Conservation (phyloP, 495 filamentous ascomycete species). For the Xylaria intraflava region DNA sequence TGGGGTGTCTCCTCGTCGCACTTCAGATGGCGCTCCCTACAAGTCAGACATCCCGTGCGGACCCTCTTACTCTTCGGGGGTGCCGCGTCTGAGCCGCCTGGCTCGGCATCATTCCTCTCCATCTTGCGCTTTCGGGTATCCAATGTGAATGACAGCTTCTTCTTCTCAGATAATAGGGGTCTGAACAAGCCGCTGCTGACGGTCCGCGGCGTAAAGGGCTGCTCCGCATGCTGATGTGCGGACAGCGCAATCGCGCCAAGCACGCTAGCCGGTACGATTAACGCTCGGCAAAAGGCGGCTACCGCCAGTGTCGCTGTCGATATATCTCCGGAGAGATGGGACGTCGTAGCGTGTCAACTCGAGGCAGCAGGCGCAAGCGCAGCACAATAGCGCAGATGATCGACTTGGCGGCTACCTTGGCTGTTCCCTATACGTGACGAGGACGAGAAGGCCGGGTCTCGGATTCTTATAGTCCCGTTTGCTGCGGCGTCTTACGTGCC, state of each 20-base stretch:
- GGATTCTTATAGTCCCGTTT: neutral
- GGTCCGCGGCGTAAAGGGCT: conserved; percentile 29
- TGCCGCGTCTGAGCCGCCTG: conserved; percentile 23
- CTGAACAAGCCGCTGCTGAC: conserved; percentile 25
- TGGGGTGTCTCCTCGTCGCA: conserved; percentile 74
- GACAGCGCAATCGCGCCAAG: conserved; percentile 24
- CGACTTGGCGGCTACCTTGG: neutral
- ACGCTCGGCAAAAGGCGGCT: conserved; percentile 21
- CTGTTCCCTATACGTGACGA: neutral
- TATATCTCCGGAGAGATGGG: conserved; percentile 11
- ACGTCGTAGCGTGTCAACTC: neutral
- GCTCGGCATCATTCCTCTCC: conserved; percentile 19
- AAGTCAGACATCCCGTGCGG: conserved; percentile 72
- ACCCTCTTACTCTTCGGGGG: conserved; percentile 59
- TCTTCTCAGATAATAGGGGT: conserved; percentile 23
- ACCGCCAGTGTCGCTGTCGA: conserved; percentile 27
- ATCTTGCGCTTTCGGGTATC: conserved; percentile 19
- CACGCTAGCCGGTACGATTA: conserved; percentile 30
- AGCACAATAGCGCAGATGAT: neutral
- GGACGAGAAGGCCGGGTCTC: neutral
- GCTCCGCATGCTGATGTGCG: conserved; percentile 23
- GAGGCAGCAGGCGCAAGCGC: neutral
- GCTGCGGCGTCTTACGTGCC: neutral
- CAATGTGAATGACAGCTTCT: conserved; percentile 12
- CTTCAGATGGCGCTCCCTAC: conserved; percentile 60